A percentile compares a stretch with the other conserved stretches of the same genome.
Evolutionary conservation across 495 filamentous ascomycete genomes (phyloP).

Genomic region (Talaromyces wortmannii): DNA sequence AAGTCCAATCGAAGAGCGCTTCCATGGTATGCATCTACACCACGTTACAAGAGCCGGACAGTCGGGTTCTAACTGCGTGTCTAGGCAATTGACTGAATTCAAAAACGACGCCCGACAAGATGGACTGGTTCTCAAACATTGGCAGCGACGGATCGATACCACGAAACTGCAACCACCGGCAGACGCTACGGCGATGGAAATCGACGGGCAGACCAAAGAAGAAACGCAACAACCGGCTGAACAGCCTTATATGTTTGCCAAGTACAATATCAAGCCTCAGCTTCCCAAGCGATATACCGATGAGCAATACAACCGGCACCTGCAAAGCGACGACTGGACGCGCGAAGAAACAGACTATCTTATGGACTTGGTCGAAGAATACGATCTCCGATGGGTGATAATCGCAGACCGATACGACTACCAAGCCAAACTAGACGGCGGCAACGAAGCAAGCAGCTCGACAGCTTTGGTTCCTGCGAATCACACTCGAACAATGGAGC

Average conservation of each 20-base stretch:
- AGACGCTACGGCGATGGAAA: constrained; percentile 35
- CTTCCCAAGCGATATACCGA: constrained; percentile 70
- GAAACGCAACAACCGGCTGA: constrained; percentile 21
- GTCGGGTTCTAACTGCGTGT: background rate
- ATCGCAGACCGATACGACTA: constrained; percentile 92
- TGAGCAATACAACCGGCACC: constrained; percentile 71
- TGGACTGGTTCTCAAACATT: constrained; percentile 53
- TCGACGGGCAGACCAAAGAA: constrained; percentile 34
- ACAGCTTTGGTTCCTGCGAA: constrained; percentile 35
- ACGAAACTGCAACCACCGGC: constrained; percentile 21
- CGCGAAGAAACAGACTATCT: constrained; percentile 92
- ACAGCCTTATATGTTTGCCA: constrained; percentile 53
- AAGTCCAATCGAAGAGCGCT: constrained; percentile 25
- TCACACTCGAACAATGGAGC: constrained; percentile 65
- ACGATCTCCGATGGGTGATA: constrained; percentile 82
- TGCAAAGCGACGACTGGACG: constrained; percentile 73
- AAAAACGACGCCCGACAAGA: constrained; percentile 51
- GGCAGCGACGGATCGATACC: constrained; percentile 39
- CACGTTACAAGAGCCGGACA: background rate
- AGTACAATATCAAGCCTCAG: constrained; percentile 74
- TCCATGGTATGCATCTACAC: constrained; percentile 38
- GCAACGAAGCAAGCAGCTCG: constrained; percentile 19
- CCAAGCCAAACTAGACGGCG: constrained; percentile 35
- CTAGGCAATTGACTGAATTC: constrained; percentile 49
- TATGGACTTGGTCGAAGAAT: constrained; percentile 63